phyloP scores from a whole-genome alignment of 371 early-diverging fungal genomes.

The Mucor saturninus region DNA sequence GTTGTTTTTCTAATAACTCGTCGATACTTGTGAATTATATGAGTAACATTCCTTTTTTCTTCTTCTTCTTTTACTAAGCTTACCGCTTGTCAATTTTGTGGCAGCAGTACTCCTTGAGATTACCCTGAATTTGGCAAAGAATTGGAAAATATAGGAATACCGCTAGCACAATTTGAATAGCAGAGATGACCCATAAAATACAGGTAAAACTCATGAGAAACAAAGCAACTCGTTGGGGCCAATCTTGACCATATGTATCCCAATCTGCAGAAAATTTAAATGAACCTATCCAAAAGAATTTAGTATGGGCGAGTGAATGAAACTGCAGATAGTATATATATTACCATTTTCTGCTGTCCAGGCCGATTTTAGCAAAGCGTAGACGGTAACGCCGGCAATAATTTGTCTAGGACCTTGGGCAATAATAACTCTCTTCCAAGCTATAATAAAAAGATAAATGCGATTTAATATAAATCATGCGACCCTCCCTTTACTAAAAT shows the following conservation, averaged over 20 bases:
- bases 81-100: slow-evolving; percentile 90
- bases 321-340: no score
- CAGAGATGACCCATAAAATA: slow-evolving; percentile 64
- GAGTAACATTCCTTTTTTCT: neutral
- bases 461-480: neutral
- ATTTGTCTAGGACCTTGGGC: slow-evolving; percentile 88
- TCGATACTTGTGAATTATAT: slow-evolving; percentile 31
- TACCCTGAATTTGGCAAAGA: slow-evolving; percentile 81
- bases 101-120: slow-evolving; percentile 90
- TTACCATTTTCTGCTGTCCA: slow-evolving; percentile 32
- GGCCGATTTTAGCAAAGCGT: slow-evolving; percentile 33
- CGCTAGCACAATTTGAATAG: slow-evolving; percentile 64
- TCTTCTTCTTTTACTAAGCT: neutral
- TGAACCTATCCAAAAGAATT: slow-evolving; percentile 5
- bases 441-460: slow-evolving; percentile 29
- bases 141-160: slow-evolving; percentile 82
- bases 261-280: slow-evolving; percentile 35
- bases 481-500: neutral
- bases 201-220: slow-evolving; percentile 70
- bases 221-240: slow-evolving; percentile 41
- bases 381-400: slow-evolving; percentile 54
- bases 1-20: slow-evolving; percentile 44
- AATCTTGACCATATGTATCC: slow-evolving; percentile 41
- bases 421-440: slow-evolving; percentile 86
- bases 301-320: neutral